A percentile compares a stretch with the other conserved stretches of the same genome.
These are phyloP conservation scores for Chlorophyllum brunneum DNA, from an alignment of 768 basidiomycete genomes.

Conservation along the genomic window DNA sequence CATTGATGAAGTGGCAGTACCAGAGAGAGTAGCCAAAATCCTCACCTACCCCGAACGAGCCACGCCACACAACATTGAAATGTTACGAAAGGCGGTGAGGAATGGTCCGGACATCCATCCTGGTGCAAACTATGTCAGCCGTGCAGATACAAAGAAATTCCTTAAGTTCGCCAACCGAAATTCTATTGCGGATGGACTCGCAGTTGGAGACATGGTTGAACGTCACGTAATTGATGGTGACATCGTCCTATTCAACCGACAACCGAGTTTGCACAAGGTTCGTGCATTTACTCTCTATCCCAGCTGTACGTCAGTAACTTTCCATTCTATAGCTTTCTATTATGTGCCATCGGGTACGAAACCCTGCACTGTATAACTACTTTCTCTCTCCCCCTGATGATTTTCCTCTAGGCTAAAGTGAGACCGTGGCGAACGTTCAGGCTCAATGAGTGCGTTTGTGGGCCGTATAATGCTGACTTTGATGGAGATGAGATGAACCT, in stretches of 20 bases:
- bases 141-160: constrained; percentile 85
- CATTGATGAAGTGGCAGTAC: constrained; percentile 98
- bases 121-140: constrained; percentile 91
- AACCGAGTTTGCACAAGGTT: constrained; percentile 96
- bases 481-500: constrained; percentile 99
- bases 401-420: constrained; percentile 63
- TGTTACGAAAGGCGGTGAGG: constrained; percentile 68
- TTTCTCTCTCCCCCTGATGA: background rate
- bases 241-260: constrained; percentile 96
- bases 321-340: constrained; percentile 73
- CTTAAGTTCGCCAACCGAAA: constrained; percentile 81
- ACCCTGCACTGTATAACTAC: background rate
- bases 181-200: constrained; percentile 76
- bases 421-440: constrained; percentile 97
- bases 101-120: constrained; percentile 92
- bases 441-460: constrained; percentile 98
- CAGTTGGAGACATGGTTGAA: constrained; percentile 90
- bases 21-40: constrained; percentile 91
- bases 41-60: constrained; percentile 97
- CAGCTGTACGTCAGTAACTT: background rate
- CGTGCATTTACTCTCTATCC: constrained; percentile 5
- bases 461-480: constrained; percentile 98
- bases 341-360: constrained; percentile 90
- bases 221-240: constrained; percentile 94
- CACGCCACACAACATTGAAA: constrained; percentile 83